These are phyloP conservation scores for Tirmania nivea DNA, from an alignment of 495 filamentous ascomycete genomes.

Conservation along the genomic window DNA sequence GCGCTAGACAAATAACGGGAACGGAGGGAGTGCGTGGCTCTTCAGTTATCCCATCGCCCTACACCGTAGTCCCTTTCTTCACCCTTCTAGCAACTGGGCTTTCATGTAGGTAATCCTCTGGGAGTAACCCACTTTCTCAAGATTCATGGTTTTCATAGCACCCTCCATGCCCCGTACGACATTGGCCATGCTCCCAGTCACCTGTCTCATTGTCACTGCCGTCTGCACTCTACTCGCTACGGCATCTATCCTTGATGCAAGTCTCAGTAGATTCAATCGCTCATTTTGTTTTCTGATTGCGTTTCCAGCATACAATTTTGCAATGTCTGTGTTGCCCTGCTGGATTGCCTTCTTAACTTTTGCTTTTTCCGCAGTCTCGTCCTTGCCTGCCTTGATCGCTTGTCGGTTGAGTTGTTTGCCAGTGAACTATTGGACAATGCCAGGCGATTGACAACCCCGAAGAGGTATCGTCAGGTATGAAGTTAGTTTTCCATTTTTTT, in stretches of 20 bases:
- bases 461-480: conserved; percentile 1
- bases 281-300: conserved; percentile 60
- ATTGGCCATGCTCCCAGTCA: conserved; percentile 41
- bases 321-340: conserved; percentile 49
- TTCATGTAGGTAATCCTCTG: too few species aligned
- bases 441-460: background rate
- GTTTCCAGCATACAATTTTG: conserved; percentile 66
- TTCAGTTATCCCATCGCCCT: background rate
- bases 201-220: conserved; percentile 42
- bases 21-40: background rate
- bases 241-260: conserved; percentile 39
- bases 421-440: conserved; percentile 37
- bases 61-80: too few species aligned
- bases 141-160: conserved; percentile 47
- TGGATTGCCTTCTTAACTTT: conserved; percentile 60
- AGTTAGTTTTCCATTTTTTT: background rate
- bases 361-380: conserved; percentile 58
- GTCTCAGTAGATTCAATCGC: conserved; percentile 36
- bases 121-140: conserved; percentile 32
- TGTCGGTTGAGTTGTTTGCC: conserved; percentile 65
- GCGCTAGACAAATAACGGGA: too few species aligned
- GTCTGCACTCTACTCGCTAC: conserved; percentile 41
- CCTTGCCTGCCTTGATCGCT: conserved; percentile 59
- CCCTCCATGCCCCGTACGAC: conserved; percentile 43
- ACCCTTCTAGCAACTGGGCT: too few species aligned